These are phyloP conservation scores for Selaginella tamariscina DNA, from an alignment of 75 land plant species.

Conservation along the genomic window DNA sequence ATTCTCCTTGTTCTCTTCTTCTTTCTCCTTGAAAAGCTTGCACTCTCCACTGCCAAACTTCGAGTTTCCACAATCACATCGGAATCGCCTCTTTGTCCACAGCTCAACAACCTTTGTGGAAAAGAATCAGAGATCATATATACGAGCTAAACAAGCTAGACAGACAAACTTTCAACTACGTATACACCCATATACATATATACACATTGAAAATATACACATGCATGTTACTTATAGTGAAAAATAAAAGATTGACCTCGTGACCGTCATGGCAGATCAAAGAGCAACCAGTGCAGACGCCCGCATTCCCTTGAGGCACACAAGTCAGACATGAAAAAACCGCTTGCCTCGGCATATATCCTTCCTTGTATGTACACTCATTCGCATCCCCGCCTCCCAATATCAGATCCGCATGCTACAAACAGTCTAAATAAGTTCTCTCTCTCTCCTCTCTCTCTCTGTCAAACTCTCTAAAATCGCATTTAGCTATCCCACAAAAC, in stretches of 20 bases:
- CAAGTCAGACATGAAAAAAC: slow-evolving; percentile 91
- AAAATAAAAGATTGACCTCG: slow-evolving; percentile 41
- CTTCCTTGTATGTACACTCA: slow-evolving; percentile 76
- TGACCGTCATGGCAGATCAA: slow-evolving; percentile 94
- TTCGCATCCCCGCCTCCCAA: slow-evolving; percentile 98
- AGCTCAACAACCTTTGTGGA: slow-evolving; percentile 56
- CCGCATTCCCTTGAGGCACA: slow-evolving; percentile 76
- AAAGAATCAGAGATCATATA: neutral
- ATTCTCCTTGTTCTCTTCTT: slow-evolving; percentile 54
- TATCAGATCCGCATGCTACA: slow-evolving; percentile 82
- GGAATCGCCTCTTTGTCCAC: slow-evolving; percentile 91
- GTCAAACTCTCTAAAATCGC: no score
- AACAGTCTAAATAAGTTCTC: no score
- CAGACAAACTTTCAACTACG: neutral
- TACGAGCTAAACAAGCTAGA: neutral
- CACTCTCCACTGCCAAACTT: slow-evolving; percentile 66
- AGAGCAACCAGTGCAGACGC: slow-evolving; percentile 85
- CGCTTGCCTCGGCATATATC: slow-evolving; percentile 91
- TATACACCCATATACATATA: neutral
- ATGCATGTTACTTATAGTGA: neutral
- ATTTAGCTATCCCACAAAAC: no score
- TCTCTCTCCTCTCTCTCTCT: no score
- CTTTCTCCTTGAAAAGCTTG: slow-evolving; percentile 71
- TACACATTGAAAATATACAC: neutral
- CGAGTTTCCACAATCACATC: slow-evolving; percentile 96